These are phyloP conservation scores for Xylariaceae sp. DNA, from an alignment of 2,329 filamentous ascomycete genomes.

Conservation along the genomic window DNA sequence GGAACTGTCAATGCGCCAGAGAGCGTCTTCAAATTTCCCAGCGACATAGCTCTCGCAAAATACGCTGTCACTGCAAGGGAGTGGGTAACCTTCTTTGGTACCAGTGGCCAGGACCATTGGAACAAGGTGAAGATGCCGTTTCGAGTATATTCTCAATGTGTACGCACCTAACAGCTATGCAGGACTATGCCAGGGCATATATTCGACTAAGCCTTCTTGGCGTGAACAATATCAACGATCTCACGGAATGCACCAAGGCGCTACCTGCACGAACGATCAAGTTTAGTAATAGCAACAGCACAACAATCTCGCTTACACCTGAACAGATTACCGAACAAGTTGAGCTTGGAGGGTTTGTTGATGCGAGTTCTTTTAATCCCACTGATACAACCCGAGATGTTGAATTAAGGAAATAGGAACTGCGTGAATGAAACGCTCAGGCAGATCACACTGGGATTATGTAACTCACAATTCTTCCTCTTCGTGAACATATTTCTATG, in stretches of 20 bases:
- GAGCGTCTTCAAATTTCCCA: slow-evolving; percentile 41
- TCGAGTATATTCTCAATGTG: neutral
- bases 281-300: slow-evolving; percentile 24
- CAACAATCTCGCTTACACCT: slow-evolving; percentile 12
- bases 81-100: slow-evolving; percentile 38
- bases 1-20: slow-evolving; percentile 29
- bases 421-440: too few species aligned
- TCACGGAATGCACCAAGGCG: slow-evolving; percentile 55
- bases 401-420: too few species aligned
- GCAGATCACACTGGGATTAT: too few species aligned
- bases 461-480: too few species aligned
- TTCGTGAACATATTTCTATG: too few species aligned
- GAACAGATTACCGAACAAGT: slow-evolving; percentile 19
- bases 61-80: slow-evolving; percentile 36
- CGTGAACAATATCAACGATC: slow-evolving; percentile 53
- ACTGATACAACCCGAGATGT: too few species aligned
- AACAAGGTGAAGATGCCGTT: slow-evolving; percentile 35
- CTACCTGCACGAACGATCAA: slow-evolving; percentile 37
- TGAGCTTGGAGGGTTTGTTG: slow-evolving; percentile 16
- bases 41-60: slow-evolving; percentile 40
- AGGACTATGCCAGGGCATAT: slow-evolving; percentile 53
- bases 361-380: neutral
- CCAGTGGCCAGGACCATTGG: slow-evolving; percentile 38
- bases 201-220: slow-evolving; percentile 54
- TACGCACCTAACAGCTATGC: neutral